These are phyloP conservation scores for Aspergillus fumigatus DNA, from an alignment of 2,329 filamentous ascomycete genomes.

Conservation along the genomic window DNA sequence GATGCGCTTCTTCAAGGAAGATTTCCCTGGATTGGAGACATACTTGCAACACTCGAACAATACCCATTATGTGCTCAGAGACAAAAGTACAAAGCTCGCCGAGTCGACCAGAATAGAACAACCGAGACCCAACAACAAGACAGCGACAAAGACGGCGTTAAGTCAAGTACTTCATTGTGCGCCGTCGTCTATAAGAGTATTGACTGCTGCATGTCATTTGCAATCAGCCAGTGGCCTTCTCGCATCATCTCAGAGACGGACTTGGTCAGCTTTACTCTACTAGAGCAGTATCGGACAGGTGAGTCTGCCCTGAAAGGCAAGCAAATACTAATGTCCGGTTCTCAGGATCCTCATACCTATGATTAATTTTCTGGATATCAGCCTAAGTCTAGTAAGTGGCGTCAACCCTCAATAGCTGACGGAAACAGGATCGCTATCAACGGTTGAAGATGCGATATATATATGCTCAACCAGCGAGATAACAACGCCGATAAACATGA, in stretches of 20 bases:
- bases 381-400: neutral
- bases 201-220: neutral
- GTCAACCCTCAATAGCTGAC: neutral
- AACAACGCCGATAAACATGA: neutral
- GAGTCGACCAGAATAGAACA: neutral
- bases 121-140: neutral
- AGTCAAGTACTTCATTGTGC: neutral
- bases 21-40: neutral
- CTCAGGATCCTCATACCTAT: neutral
- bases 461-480: neutral
- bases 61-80: neutral
- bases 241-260: neutral
- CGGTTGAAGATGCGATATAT: neutral
- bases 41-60: neutral
- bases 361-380: neutral
- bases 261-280: neutral
- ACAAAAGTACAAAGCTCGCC: neutral
- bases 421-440: neutral
- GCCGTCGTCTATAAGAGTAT: neutral
- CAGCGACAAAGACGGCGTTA: neutral
- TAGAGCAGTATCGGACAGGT: neutral
- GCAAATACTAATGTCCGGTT: neutral
- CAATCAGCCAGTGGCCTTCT: neutral
- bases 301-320: neutral
- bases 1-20: neutral